Conservation (phyloP, 1,139 yeast species). For the Candida sojae region DNA sequence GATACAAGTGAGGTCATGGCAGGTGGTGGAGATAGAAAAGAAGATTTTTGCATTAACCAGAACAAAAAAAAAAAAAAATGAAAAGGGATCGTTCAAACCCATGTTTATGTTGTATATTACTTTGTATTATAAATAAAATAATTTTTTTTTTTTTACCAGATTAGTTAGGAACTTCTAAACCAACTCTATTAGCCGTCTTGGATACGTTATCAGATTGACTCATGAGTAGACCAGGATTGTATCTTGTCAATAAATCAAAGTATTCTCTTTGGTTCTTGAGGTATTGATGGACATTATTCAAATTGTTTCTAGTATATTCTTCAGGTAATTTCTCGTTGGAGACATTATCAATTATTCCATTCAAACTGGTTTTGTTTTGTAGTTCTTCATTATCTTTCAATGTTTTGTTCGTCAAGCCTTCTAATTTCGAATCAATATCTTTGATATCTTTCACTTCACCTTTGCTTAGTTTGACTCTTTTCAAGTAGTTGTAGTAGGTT, state of each 20-base stretch:
- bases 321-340: constrained; percentile 9
- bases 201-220: constrained; percentile 76
- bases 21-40: constrained; percentile 18
- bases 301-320: constrained; percentile 22
- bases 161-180: constrained; percentile 46
- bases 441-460: constrained; percentile 34
- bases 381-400: constrained; percentile 4
- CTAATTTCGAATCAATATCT: constrained; percentile 24
- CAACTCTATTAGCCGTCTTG: constrained; percentile 83
- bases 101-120: background rate
- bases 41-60: constrained; percentile 11
- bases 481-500: constrained; percentile 10
- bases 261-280: constrained; percentile 75
- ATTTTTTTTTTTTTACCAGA: constrained; percentile 8
- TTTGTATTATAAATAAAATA: constrained; percentile 6
- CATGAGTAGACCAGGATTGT: constrained; percentile 82
- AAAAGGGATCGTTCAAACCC: too few species aligned
- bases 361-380: constrained; percentile 7
- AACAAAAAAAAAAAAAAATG: background rate
- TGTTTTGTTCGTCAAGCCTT: background rate
- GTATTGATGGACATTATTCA: constrained; percentile 54
- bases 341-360: constrained; percentile 13
- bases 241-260: constrained; percentile 76
- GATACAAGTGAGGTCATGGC: constrained; percentile 14
- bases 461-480: constrained; percentile 26